These are phyloP conservation scores for Diplotaxis tenuifolia DNA, from an alignment of 345 rosid species.

Conservation along the genomic window DNA sequence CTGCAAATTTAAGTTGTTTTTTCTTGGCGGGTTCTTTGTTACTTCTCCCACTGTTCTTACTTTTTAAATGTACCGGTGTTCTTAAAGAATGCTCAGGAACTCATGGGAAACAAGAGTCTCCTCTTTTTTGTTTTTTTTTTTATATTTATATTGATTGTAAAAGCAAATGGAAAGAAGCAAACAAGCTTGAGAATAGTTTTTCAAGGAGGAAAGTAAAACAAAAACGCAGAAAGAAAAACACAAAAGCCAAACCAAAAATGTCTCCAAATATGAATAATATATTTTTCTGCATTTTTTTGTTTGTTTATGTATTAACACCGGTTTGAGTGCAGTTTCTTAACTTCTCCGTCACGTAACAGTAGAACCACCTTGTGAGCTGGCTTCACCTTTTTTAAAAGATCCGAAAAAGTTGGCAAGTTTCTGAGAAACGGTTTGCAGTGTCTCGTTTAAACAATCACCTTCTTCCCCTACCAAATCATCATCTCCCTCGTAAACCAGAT, in stretches of 20 bases:
- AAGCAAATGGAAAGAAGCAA: neutral
- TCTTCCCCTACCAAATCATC: conserved; percentile 23
- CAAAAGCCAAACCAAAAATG: too few relatives aligned
- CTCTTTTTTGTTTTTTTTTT: neutral
- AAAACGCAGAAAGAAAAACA: neutral
- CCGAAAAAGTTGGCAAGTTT: conserved; percentile 36
- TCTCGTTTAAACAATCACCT: neutral
- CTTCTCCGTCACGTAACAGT: neutral
- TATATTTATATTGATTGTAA: neutral
- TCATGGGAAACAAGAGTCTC: neutral
- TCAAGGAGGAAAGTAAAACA: neutral
- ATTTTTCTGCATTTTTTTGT: neutral
- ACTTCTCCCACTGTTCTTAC: too few relatives aligned
- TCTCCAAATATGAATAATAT: neutral
- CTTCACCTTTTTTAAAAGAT: conserved; percentile 20
- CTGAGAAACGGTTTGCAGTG: conserved; percentile 17
- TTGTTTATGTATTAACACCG: neutral
- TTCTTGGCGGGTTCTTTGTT: neutral
- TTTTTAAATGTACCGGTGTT: too few relatives aligned
- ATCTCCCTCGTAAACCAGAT: conserved; percentile 34
- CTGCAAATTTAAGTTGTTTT: neutral
- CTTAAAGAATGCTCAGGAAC: neutral
- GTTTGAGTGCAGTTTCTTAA: neutral
- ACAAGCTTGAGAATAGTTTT: neutral
- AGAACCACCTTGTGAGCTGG: conserved; percentile 5